phyloP scores from a whole-genome alignment of 2,329 filamentous ascomycete genomes.

The Incumbomyces lentus region DNA sequence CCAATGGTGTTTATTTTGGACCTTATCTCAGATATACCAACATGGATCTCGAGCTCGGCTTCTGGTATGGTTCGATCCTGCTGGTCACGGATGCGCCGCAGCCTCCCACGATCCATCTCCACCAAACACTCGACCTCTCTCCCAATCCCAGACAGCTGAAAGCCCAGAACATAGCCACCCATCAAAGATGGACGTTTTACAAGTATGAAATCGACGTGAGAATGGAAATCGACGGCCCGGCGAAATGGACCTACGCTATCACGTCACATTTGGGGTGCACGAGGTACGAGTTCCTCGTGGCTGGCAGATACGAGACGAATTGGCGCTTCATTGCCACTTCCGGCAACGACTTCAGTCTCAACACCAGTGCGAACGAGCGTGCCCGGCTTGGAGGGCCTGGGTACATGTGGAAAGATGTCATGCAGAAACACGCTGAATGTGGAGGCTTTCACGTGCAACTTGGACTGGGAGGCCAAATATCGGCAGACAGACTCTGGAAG shows the following conservation, averaged over 20 bases:
- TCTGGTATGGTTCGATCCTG: constrained; percentile 90
- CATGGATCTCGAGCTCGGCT: constrained; percentile 84
- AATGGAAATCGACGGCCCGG: constrained; percentile 69
- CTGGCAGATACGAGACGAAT: constrained; percentile 75
- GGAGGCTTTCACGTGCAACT: constrained; percentile 92
- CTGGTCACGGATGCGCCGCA: constrained; percentile 84
- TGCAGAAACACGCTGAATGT: constrained; percentile 94
- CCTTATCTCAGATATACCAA: constrained; percentile 93
- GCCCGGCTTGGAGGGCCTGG: constrained; percentile 77
- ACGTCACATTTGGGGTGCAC: constrained; percentile 95
- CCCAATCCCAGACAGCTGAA: constrained; percentile 84
- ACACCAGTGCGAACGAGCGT: constrained; percentile 76
- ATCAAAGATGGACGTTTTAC: constrained; percentile 93
- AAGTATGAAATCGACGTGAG: constrained; percentile 82
- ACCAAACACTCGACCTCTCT: constrained; percentile 79
- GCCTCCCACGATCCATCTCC: constrained; percentile 90
- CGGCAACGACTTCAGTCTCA: constrained; percentile 87
- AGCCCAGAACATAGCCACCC: constrained; percentile 70
- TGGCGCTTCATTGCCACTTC: constrained; percentile 97
- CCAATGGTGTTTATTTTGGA: constrained; percentile 95
- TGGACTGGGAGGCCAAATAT: constrained; percentile 87
- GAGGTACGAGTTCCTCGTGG: constrained; percentile 94
- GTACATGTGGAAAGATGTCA: constrained; percentile 98
- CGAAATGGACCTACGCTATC: constrained; percentile 95
- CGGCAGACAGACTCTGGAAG: constrained; percentile 90